Evolutionary conservation across 2,329 filamentous ascomycete species (phyloP).

Genomic region (Colletotrichum sp.): DNA sequence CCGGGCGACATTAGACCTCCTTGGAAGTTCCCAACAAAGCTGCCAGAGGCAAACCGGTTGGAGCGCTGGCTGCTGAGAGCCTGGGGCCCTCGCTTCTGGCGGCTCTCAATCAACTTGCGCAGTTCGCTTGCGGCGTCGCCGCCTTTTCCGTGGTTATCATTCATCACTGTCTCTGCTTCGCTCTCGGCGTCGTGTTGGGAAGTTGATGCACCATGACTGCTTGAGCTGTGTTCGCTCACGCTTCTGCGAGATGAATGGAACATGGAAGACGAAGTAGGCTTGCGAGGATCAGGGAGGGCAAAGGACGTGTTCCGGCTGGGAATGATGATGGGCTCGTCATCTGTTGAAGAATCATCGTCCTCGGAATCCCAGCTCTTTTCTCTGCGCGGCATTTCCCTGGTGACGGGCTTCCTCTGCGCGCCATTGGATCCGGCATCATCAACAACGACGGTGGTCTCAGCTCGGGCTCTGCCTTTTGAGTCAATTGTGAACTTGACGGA

Average conservation of each 20-base stretch:
- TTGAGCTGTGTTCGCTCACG: conserved; percentile 54
- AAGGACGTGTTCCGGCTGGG: conserved; percentile 66
- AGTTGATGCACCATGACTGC: conserved; percentile 36
- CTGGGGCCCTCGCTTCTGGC: conserved; percentile 44
- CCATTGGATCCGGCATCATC: conserved; percentile 30
- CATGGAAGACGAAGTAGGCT: conserved; percentile 50
- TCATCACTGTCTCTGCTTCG: conserved; percentile 63
- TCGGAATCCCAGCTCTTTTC: conserved; percentile 49
- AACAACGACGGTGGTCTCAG: conserved; percentile 54
- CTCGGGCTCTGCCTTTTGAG: conserved; percentile 62
- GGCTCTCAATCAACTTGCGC: conserved; percentile 60
- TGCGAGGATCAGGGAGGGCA: conserved; percentile 58
- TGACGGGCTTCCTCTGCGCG: conserved; percentile 1
- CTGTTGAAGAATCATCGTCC: conserved; percentile 61
- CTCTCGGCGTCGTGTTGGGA: conserved; percentile 53
- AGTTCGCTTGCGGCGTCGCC: conserved; percentile 67
- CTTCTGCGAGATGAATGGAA: conserved; percentile 53
- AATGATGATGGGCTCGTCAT: conserved; percentile 70
- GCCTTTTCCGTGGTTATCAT: conserved; percentile 45
- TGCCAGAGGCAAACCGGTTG: conserved; percentile 32
- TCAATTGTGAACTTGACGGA: conserved; percentile 70
- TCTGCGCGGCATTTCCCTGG: conserved; percentile 30
- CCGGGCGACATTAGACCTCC: conserved; percentile 55
- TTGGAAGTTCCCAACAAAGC: conserved; percentile 33
- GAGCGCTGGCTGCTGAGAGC: conserved; percentile 23